phyloP scores from a whole-genome alignment of 805 yeast species.

The Saccharomycopsis amapae region DNA sequence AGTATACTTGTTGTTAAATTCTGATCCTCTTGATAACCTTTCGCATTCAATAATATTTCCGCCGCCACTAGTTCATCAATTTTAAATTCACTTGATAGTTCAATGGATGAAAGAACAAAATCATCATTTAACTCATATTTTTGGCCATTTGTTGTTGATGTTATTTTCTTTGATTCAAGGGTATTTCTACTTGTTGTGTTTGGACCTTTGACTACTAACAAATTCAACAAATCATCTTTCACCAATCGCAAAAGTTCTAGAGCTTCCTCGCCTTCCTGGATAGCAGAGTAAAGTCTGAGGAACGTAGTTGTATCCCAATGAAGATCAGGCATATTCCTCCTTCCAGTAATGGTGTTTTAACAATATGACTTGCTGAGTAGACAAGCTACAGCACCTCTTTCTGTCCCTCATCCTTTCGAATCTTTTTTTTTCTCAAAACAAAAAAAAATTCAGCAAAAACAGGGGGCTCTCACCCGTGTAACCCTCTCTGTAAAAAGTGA shows the following conservation, averaged over 20 bases:
- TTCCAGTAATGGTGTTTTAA: too few relatives aligned
- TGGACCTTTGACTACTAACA: conserved; percentile 5
- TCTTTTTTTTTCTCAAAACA: too few relatives aligned
- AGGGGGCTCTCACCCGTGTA: too few relatives aligned
- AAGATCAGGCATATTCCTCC: conserved; percentile 2
- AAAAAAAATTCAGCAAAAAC: too few relatives aligned
- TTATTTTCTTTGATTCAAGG: conserved; percentile 10
- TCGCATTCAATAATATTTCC: conserved; percentile 51
- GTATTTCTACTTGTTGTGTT: conserved; percentile 7
- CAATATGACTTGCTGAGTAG: too few relatives aligned
- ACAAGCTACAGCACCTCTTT: too few relatives aligned
- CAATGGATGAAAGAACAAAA: conserved; percentile 53
- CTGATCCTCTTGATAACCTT: conserved; percentile 26
- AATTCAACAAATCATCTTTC: conserved; percentile 7
- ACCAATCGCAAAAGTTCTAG: conserved; percentile 2
- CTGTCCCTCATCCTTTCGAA: too few relatives aligned
- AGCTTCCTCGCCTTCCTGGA: not conserved
- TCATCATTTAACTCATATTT: conserved; percentile 52
- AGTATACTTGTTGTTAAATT: conserved; percentile 31
- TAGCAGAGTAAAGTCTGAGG: conserved; percentile 3
- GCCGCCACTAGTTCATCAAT: conserved; percentile 76
- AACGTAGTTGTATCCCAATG: conserved; percentile 16
- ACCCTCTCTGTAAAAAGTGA: too few relatives aligned
- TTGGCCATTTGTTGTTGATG: not conserved
- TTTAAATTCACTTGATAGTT: conserved; percentile 55